Base-by-base conservation (phyloP, 352 stramenopile genomes). In the Globisporangium acanthophoron region DNA sequence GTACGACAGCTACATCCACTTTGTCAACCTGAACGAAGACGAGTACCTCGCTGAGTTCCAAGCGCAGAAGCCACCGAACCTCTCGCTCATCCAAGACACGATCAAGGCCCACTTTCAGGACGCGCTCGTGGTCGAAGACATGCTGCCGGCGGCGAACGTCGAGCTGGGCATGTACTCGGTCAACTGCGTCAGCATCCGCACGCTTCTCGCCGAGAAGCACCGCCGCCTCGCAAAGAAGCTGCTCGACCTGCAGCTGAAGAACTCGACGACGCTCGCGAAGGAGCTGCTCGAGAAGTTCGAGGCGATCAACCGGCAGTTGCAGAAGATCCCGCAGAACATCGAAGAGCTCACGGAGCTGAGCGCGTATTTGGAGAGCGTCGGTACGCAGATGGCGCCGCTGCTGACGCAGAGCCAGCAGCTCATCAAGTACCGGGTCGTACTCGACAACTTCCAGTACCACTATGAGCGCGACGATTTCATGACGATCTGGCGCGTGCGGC, bases 11-110 rank as follows among this genome's bases (percentile, higher is more conserved):
- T 96, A 95, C 65, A 82, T 97, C 33, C 49, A 62, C 7, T 97
- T 98, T 37, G 61, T 98, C 39, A 95, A 96, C 56, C 58, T 97
- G 4, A 94, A 97, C 69, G 81, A 96, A 54, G 85, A 96, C 12
- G 73, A 88, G 33, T 96, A 96, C 50, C 56, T 95, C 3, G 59
- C 61, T 0, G 68, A 89, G 24, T 89, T 92, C 18, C 83, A 92
- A 49, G 61, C 62, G 5, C 87, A 96, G 12, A 85, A 91, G 49
- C 73, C 78, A 4, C 75, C 76, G 0, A 92, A 94, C 56, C 75
- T 94, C 12, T 29, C 62, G 0, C 66, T 83, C 57, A 80, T 92
- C 5, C 78, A 90, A 52, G 82, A 92, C 31, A 63, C 69, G 0
- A 92, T 94, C 69, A 90, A 92, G 63, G 80, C 85, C 43, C 80